Conservation (phyloP, 306 rosid species). For the Pyrus betulifolia region DNA sequence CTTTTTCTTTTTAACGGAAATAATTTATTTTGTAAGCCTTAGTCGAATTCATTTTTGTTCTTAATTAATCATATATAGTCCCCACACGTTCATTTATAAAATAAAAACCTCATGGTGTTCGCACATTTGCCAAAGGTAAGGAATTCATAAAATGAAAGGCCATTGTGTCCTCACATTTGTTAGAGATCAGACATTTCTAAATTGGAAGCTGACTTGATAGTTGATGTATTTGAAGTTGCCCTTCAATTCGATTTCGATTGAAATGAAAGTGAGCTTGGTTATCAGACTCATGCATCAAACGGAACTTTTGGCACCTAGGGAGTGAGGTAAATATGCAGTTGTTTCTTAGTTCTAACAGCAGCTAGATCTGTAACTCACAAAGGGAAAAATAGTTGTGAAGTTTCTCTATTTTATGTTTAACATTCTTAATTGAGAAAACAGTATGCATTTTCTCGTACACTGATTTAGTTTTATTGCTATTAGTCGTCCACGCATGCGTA, state of each 20-base stretch:
- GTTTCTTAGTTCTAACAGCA: background rate
- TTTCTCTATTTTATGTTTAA: background rate
- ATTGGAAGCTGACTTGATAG: background rate
- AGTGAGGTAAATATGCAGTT: background rate
- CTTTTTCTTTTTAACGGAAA: background rate
- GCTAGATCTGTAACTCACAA: background rate
- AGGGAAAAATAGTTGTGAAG: background rate
- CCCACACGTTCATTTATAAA: background rate
- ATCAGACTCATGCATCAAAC: too few relatives aligned
- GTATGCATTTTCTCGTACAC: too few relatives aligned
- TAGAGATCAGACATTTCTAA: background rate
- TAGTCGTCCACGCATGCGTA: background rate
- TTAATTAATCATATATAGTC: background rate
- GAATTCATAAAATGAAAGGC: background rate
- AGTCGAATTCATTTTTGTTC: background rate
- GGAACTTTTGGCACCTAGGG: background rate
- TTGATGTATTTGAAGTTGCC: background rate
- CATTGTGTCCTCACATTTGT: background rate
- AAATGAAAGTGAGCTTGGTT: background rate
- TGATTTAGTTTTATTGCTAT: too few relatives aligned
- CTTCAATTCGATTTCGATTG: background rate
- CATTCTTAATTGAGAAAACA: too few relatives aligned
- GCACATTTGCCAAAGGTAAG: background rate
- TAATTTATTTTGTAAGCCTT: background rate
- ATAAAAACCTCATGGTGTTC: background rate